phyloP scores from a whole-genome alignment of 2,329 filamentous ascomycete genomes.

The Nemania serpens region DNA sequence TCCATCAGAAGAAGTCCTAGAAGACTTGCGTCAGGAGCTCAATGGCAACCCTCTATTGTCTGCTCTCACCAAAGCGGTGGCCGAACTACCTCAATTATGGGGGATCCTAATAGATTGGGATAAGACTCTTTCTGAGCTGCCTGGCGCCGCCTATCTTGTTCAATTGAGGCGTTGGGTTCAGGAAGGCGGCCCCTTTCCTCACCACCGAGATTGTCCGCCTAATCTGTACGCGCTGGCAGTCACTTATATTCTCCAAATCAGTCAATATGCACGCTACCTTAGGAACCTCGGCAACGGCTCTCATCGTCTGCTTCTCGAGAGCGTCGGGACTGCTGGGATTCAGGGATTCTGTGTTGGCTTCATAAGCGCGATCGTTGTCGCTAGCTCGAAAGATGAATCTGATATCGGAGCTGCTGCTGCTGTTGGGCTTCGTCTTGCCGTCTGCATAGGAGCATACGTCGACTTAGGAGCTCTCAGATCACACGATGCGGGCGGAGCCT shows the following conservation, averaged over 20 bases:
- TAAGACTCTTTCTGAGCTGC: background rate
- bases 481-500: background rate
- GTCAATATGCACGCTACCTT: constrained; percentile 20
- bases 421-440: constrained; percentile 24
- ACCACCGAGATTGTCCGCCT: background rate
- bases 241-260: constrained; percentile 12
- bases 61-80: constrained; percentile 7
- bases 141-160: constrained; percentile 1
- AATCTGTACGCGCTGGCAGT: constrained; percentile 10
- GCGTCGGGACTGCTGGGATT: constrained; percentile 15
- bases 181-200: constrained; percentile 6
- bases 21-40: constrained; percentile 21
- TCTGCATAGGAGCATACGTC: constrained; percentile 22
- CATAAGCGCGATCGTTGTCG: constrained; percentile 25
- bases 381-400: constrained; percentile 12
- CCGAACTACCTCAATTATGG: constrained; percentile 10
- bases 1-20: constrained; percentile 8
- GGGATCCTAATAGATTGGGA: background rate
- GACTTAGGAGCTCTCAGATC: constrained; percentile 15
- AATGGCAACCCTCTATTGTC: constrained; percentile 6
- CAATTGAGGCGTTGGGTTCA: constrained; percentile 8
- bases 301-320: constrained; percentile 9
- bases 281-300: constrained; percentile 5
- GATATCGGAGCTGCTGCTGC: constrained; percentile 23
- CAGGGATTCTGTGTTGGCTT: constrained; percentile 32